Base-by-base conservation (phyloP, 805 yeast genomes). In the Spathaspora girioi region DNA sequence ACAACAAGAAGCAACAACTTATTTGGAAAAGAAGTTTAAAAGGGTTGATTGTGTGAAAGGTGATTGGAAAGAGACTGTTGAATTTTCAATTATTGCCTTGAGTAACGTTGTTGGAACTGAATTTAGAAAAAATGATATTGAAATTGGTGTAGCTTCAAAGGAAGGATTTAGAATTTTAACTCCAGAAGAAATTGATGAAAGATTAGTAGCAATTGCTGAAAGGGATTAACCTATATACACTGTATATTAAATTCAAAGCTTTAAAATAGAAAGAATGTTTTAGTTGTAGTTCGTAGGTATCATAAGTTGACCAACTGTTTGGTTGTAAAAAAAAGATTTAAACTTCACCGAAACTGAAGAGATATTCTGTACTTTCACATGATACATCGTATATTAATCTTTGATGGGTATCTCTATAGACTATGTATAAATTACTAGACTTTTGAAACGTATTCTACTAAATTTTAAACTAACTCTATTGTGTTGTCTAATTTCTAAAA, bases 151-250 rank as follows among this genome's bases (percentile, higher is more conserved):
- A 45, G 97, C 96, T 26, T 77, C 87, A 2, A 81, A 71, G 35
- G 83, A 76, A 41, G 86, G 86, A 47, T 93, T 93, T 75, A 80
- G 85, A 56, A 76, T 82, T 27, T 80, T 94, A 62, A 76, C 84
- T 5, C 80, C 87, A 9, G 97, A 91, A 38, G 96, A 94, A 70
- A 92, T 94, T 58, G 99, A 94, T 69, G 97, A 90, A 73, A 80
- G 98, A 65, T 78, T 94, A 65, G 88, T 91, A 31, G 82, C 97
- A 20, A 91, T 94, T 67, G 98, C 99, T 48, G 99, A 94, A 75
- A 93, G 89, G 75, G 99, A 94, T 75, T 92, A 76, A 50, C 3
- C 9, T 15, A 12, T n/a, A 15, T 35, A 35, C 32, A 29, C 3
- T 29, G 14, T 29, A 29, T 10, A 29, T 29, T 29, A 29, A 35